phyloP scores from a whole-genome alignment of 352 stramenopile species.

The Peronosclerospora sorghi region DNA sequence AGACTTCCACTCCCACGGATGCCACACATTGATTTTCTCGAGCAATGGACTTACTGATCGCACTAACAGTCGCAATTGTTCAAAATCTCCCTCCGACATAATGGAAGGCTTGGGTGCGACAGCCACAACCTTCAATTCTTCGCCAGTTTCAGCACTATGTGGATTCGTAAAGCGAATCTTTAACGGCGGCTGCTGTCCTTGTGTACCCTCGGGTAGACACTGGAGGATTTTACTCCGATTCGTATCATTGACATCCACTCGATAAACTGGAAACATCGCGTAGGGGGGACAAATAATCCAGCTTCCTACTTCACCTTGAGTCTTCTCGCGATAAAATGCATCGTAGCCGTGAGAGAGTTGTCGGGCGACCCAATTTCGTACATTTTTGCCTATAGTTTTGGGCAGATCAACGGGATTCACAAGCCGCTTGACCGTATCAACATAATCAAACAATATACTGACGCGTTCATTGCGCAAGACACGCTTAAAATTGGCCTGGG shows the following conservation, averaged over 20 bases:
- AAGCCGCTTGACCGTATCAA: constrained; percentile 24
- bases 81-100: constrained; percentile 8
- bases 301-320: constrained; percentile 4
- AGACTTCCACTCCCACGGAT: constrained; percentile 37
- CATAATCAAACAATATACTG: constrained; percentile 22
- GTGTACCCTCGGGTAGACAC: constrained; percentile 11
- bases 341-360: constrained; percentile 43
- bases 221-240: constrained; percentile 11
- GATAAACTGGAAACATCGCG: constrained; percentile 32
- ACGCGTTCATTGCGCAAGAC: constrained; percentile 3
- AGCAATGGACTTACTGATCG: constrained; percentile 19
- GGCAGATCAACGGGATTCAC: constrained; percentile 18
- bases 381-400: constrained; percentile 14
- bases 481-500: constrained; percentile 18
- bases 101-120: not conserved
- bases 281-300: constrained; percentile 42
- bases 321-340: constrained; percentile 20
- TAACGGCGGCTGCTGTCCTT: constrained; percentile 2
- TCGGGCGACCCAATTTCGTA: constrained; percentile 25
- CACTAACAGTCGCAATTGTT: constrained; percentile 14
- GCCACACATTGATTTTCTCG: constrained; percentile 21
- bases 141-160: not conserved
- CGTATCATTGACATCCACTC: constrained; percentile 14
- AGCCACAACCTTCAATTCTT: constrained; percentile 1
- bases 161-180: constrained; percentile 16